Percentiles rank a stretch among this genome's conserved stretches.
Conservation (phyloP, 768 basidiomycete genomes). For the Albatrellus ellisii region DNA sequence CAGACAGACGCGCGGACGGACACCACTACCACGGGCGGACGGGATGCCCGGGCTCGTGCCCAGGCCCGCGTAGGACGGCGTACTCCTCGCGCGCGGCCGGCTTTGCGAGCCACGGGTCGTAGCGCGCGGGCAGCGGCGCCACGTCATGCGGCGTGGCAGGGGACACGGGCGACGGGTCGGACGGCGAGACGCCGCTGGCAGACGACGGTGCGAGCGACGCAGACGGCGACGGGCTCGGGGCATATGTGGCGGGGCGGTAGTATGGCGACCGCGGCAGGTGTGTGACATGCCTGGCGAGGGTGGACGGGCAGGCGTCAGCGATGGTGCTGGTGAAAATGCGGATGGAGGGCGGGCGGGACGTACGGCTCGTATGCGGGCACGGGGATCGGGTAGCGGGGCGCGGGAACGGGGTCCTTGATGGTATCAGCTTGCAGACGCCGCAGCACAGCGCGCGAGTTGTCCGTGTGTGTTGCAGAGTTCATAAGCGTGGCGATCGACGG, state of each 20-base stretch:
- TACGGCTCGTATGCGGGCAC: neutral
- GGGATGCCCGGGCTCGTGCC: too few relatives aligned
- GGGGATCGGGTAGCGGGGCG: neutral
- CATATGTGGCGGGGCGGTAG: conserved; percentile 8
- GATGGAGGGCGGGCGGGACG: neutral
- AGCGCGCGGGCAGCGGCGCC: too few relatives aligned
- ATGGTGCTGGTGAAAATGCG: neutral
- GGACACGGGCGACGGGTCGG: conserved; percentile 12
- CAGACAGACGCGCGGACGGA: too few relatives aligned
- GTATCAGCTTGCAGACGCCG: conserved; percentile 9
- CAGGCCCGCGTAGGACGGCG: too few relatives aligned
- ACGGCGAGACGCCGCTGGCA: conserved; percentile 10
- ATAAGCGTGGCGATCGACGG: conserved; percentile 41
- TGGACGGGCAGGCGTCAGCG: neutral
- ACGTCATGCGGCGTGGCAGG: conserved; percentile 10
- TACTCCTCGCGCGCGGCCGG: too few relatives aligned
- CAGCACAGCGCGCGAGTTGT: conserved; percentile 11
- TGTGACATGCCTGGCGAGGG: neutral
- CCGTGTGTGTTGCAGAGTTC: conserved; percentile 2
- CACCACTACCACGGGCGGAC: too few relatives aligned
- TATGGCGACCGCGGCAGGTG: conserved; percentile 2
- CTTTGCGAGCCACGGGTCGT: too few relatives aligned
- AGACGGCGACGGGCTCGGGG: conserved; percentile 10
- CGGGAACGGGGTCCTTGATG: neutral
- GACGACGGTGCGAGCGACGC: conserved; percentile 11